Evolutionary conservation across 2,329 filamentous ascomycete species (phyloP).

Genomic region (Pseudocercospora crystallina): DNA sequence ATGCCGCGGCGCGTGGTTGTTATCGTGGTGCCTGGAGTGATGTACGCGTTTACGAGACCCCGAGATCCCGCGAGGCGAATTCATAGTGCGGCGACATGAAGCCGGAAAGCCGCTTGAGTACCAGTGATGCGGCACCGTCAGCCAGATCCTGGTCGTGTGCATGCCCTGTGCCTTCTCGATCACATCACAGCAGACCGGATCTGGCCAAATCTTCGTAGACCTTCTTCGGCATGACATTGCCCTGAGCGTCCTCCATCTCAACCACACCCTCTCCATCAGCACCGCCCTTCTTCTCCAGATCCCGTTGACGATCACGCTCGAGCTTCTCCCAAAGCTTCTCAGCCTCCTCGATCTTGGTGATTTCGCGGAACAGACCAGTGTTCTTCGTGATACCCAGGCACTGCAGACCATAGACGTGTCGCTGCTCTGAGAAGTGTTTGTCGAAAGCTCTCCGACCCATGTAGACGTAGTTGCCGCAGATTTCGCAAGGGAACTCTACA

Average conservation of each 20-base stretch:
- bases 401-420: slow-evolving; percentile 90
- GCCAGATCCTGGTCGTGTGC: too few relatives aligned
- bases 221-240: slow-evolving; percentile 99
- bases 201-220: slow-evolving; percentile 95
- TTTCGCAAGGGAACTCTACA: slow-evolving; percentile 92
- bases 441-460: slow-evolving; percentile 95
- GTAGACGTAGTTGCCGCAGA: slow-evolving; percentile 98
- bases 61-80: too few relatives aligned
- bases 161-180: too few relatives aligned
- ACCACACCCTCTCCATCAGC: slow-evolving; percentile 68
- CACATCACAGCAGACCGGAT: slow-evolving; percentile 71
- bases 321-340: slow-evolving; percentile 90
- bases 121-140: too few relatives aligned
- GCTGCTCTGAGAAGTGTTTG: slow-evolving; percentile 94
- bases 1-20: too few relatives aligned
- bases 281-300: slow-evolving; percentile 62
- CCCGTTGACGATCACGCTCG: slow-evolving; percentile 77
- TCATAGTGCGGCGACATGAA: too few relatives aligned
- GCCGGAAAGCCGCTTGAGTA: too few relatives aligned
- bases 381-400: slow-evolving; percentile 92
- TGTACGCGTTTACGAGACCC: too few relatives aligned
- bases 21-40: too few relatives aligned
- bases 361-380: slow-evolving; percentile 80
- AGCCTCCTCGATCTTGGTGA: slow-evolving; percentile 88
- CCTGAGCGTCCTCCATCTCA: slow-evolving; percentile 97